A percentile compares a stretch with the other conserved stretches of the same genome.
Conservation (phyloP, 2,329 filamentous ascomycete species). For the Zalaria sp. region DNA sequence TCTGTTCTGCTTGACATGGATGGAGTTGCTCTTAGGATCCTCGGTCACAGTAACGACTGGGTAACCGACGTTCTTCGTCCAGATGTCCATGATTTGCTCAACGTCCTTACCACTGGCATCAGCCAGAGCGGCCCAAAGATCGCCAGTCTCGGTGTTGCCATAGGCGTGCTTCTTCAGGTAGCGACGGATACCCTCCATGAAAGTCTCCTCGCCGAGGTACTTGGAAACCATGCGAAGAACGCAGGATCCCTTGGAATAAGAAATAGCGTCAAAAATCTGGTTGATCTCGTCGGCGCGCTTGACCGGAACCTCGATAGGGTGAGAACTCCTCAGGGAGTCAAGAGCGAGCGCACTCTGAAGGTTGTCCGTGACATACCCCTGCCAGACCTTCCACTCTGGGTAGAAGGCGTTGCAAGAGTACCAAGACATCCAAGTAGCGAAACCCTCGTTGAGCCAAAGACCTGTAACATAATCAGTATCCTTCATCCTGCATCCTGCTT, state of each 20-base stretch:
- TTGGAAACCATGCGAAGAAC: slow-evolving; percentile 96
- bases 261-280: slow-evolving; percentile 96
- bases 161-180: slow-evolving; percentile 97
- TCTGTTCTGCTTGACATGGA: slow-evolving; percentile 86
- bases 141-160: slow-evolving; percentile 80
- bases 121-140: slow-evolving; percentile 78
- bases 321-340: slow-evolving; percentile 84
- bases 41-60: slow-evolving; percentile 81
- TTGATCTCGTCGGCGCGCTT: slow-evolving; percentile 94
- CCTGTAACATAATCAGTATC: slow-evolving; percentile 72
- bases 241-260: slow-evolving; percentile 92
- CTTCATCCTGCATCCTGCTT: slow-evolving; percentile 95
- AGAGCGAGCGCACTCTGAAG: slow-evolving; percentile 76
- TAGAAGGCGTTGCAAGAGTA: slow-evolving; percentile 91
- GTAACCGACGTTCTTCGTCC: slow-evolving; percentile 93
- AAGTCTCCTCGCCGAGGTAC: slow-evolving; percentile 80
- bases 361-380: slow-evolving; percentile 86
- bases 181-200: slow-evolving; percentile 78
- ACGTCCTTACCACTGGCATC: slow-evolving; percentile 87
- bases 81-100: slow-evolving; percentile 80
- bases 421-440: slow-evolving; percentile 87
- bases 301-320: slow-evolving; percentile 91
- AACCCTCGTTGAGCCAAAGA: slow-evolving; percentile 89
- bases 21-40: slow-evolving; percentile 52
- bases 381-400: slow-evolving; percentile 97